Evolutionary conservation across 148 eudicot genomes (phyloP).

Genomic region (Mesembryanthemum crystallinum): DNA sequence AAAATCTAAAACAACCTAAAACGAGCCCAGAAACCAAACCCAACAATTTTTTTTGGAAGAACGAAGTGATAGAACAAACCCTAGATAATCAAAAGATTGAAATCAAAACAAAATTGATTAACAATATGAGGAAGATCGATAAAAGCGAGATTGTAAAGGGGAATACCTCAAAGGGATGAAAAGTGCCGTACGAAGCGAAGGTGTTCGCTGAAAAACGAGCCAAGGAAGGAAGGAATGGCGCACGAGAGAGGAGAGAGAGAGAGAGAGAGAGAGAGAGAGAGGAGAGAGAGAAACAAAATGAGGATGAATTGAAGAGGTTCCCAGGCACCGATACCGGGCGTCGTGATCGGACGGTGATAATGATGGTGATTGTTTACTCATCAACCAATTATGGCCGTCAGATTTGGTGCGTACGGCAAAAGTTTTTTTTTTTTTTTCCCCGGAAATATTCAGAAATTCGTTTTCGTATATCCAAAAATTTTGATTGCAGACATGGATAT

Average conservation of each 20-base stretch:
- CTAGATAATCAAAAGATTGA: not conserved
- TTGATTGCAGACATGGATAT: too few species aligned
- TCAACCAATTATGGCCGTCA: not conserved
- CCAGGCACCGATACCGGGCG: constrained; percentile 18
- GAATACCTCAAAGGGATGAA: constrained; percentile 18
- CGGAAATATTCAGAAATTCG: too few species aligned
- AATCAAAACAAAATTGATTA: not conserved
- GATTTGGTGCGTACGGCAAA: not conserved
- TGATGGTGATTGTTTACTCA: not conserved
- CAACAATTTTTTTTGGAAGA: not conserved
- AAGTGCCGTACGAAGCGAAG: constrained; percentile 14
- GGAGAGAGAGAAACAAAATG: too few species aligned
- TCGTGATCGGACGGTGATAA: constrained; percentile 12
- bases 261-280: constrained; percentile 1
- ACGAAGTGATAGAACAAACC: not conserved
- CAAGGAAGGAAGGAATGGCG: not conserved
- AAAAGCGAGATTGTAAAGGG: not conserved
- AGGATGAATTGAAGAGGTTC: not conserved
- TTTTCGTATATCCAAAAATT: too few species aligned
- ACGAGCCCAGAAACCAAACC: not conserved
- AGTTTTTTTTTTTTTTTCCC: too few species aligned
- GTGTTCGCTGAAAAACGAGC: constrained; percentile 6
- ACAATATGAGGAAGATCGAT: not conserved
- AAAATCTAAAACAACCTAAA: not conserved
- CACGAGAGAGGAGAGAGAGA: constrained; percentile 4